phyloP scores from a whole-genome alignment of 306 rosid species.

The Dalbergia cochinchinensis region DNA sequence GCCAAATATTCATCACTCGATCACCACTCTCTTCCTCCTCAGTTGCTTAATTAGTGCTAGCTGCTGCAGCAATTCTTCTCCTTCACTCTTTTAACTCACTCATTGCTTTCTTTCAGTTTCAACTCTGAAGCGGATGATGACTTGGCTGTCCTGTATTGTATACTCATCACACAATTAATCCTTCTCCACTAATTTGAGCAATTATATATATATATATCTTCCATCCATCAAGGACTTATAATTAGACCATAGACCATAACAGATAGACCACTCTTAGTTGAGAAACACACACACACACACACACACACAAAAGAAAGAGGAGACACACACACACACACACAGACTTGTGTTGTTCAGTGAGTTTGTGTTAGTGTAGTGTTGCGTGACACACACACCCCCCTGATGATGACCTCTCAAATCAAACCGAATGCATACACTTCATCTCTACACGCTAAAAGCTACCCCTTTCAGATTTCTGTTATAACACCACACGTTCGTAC shows the following conservation, averaged over 20 bases:
- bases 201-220: too few relatives aligned
- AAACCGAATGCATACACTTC: neutral
- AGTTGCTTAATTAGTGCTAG: neutral
- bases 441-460: too few relatives aligned
- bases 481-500: neutral
- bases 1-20: slow-evolving; percentile 63
- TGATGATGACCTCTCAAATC: neutral
- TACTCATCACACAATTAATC: neutral
- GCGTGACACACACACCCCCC: too few relatives aligned
- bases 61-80: too few relatives aligned
- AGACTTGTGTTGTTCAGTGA: too few relatives aligned
- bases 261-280: too few relatives aligned
- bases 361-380: too few relatives aligned
- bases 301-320: neutral
- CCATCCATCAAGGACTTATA: too few relatives aligned
- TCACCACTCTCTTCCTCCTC: slow-evolving; percentile 27
- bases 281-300: neutral
- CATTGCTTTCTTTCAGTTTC: neutral
- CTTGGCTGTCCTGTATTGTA: neutral
- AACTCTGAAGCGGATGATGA: neutral
- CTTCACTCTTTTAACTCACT: neutral
- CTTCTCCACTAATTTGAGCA: neutral
- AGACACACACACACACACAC: too few relatives aligned
- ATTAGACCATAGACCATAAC: too few relatives aligned
- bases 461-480: neutral